phyloP scores from a whole-genome alignment of 257 asterid species.

The Echites panduratus region DNA sequence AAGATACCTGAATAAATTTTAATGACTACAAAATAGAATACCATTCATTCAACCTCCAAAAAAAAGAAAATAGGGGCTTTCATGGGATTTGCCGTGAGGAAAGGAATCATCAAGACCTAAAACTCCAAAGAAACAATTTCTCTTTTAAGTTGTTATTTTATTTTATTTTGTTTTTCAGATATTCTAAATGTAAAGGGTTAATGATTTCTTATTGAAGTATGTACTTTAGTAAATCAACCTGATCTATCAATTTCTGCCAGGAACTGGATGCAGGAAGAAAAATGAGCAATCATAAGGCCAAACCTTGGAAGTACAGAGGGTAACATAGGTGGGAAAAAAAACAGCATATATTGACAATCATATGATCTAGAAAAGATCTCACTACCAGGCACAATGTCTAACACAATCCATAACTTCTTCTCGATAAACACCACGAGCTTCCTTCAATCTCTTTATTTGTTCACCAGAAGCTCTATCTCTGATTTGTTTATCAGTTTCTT shows the following conservation, averaged over 20 bases:
- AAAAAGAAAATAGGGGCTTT: not conserved
- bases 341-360: not conserved
- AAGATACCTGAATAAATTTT: not conserved
- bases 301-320: not conserved
- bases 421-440: slow-evolving; percentile 64
- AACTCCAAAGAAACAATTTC: not conserved
- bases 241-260: slow-evolving; percentile 2
- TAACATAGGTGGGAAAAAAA: not conserved
- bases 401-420: slow-evolving; percentile 93
- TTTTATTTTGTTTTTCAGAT: not conserved
- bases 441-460: slow-evolving; percentile 79
- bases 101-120: not conserved
- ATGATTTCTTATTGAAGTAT: too few species aligned
- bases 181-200: too few species aligned
- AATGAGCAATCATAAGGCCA: not conserved
- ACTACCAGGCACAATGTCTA: slow-evolving; percentile 93
- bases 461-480: slow-evolving; percentile 63
- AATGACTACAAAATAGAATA: not conserved
- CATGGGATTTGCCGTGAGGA: not conserved
- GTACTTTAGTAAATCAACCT: too few species aligned
- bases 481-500: slow-evolving; percentile 87
- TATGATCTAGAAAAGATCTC: not conserved
- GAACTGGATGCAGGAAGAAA: not conserved
- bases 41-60: not conserved
- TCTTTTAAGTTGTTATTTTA: not conserved